These are phyloP conservation scores for Ustilago cynodontis DNA, from an alignment of 1,284 basidiomycete species.

Conservation along the genomic window DNA sequence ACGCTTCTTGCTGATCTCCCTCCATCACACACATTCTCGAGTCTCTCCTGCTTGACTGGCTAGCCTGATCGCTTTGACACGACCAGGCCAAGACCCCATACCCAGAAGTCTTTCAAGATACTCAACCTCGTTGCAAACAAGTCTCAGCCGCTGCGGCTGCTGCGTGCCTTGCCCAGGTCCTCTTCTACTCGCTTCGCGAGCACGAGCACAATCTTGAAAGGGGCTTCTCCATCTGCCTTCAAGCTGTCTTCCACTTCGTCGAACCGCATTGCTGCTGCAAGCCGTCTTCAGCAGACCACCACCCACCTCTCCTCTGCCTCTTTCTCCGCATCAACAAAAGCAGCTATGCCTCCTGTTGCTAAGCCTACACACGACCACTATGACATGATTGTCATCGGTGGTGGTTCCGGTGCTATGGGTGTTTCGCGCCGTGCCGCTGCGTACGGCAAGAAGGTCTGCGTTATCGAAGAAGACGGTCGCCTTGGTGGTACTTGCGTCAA, in stretches of 20 bases:
- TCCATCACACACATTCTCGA: not conserved
- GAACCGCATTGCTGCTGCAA: conserved; percentile 10
- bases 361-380: conserved; percentile 60
- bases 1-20: not conserved
- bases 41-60: not conserved
- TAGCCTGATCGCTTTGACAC: conserved; percentile 8
- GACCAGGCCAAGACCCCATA: conserved; percentile 7
- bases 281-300: conserved; percentile 34
- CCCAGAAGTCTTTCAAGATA: conserved; percentile 19
- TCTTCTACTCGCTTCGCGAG: not conserved
- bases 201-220: conserved; percentile 4
- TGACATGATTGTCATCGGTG: conserved; percentile 69
- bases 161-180: conserved; percentile 33
- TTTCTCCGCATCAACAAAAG: conserved; percentile 7
- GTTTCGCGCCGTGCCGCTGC: conserved; percentile 77
- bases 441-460: conserved; percentile 92
- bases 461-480: conserved; percentile 82
- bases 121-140: conserved; percentile 16
- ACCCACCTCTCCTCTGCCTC: conserved; percentile 38
- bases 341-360: conserved; percentile 63
- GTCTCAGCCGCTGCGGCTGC: conserved; percentile 28
- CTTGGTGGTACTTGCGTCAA: conserved; percentile 97
- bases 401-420: conserved; percentile 70
- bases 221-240: conserved; percentile 2
- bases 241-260: conserved; percentile 36